phyloP scores from a whole-genome alignment of 2,329 filamentous ascomycete species.

The Fusarium odoratissimum region DNA sequence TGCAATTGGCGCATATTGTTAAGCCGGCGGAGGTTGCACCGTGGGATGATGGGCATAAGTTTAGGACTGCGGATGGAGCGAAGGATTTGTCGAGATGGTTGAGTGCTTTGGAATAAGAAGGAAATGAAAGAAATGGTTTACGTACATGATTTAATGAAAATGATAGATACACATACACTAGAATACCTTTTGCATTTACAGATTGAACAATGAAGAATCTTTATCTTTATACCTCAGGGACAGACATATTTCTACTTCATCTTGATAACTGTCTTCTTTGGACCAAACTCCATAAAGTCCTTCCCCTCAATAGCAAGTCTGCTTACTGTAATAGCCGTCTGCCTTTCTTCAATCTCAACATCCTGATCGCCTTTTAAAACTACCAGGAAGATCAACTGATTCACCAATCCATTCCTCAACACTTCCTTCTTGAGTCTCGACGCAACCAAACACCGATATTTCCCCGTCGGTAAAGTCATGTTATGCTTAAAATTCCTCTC shows the following conservation, averaged over 20 bases:
- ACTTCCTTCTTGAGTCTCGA: not conserved
- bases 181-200: not conserved
- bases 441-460: not conserved
- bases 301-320: not conserved
- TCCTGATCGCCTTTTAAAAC: not conserved
- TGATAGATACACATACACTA: not conserved
- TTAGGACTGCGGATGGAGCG: constrained; percentile 4
- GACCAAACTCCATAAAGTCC: not conserved
- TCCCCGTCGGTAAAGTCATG: not conserved
- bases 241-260: not conserved
- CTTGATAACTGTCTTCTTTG: not conserved
- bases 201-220: not conserved
- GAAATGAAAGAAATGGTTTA: not conserved
- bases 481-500: constrained; percentile 1
- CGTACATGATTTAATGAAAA: not conserved
- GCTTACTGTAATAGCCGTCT: not conserved
- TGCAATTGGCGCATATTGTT: constrained; percentile 20
- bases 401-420: not conserved
- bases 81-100: constrained; percentile 23
- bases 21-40: constrained; percentile 9
- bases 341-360: not conserved
- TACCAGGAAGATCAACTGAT: not conserved
- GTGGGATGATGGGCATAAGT: constrained; percentile 22
- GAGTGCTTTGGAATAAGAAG: constrained; percentile 11
- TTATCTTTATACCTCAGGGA: not conserved